Evolutionary conservation across 2,329 filamentous ascomycete species (phyloP).

Genomic region (Penicillium verrucosum): DNA sequence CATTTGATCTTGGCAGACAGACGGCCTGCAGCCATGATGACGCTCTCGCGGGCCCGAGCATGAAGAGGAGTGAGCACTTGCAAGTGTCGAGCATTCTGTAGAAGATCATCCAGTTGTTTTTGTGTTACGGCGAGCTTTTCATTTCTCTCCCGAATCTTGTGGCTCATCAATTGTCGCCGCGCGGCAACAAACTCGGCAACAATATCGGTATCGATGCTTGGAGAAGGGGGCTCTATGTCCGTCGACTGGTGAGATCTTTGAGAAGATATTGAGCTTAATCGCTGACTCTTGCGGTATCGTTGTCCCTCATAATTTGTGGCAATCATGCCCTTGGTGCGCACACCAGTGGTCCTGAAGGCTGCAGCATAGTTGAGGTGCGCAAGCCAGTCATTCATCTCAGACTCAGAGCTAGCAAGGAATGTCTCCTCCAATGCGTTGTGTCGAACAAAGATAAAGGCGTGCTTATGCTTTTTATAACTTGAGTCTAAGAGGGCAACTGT

Average conservation of each 20-base stretch:
- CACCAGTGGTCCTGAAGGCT: slow-evolving; percentile 85
- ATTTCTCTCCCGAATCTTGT: slow-evolving; percentile 79
- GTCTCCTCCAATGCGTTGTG: slow-evolving; percentile 86
- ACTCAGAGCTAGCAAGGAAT: slow-evolving; percentile 83
- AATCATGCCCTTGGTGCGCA: slow-evolving; percentile 82
- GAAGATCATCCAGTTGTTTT: slow-evolving; percentile 74
- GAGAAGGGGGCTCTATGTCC: slow-evolving; percentile 66
- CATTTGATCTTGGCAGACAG: slow-evolving; percentile 88
- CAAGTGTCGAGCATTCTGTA: slow-evolving; percentile 87
- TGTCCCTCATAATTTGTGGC: slow-evolving; percentile 84
- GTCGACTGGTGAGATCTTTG: slow-evolving; percentile 64
- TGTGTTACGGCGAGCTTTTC: slow-evolving; percentile 70
- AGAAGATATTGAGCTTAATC: slow-evolving; percentile 59
- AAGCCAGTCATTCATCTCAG: slow-evolving; percentile 94
- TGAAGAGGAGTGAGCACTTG: slow-evolving; percentile 87
- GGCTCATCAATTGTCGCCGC: slow-evolving; percentile 74
- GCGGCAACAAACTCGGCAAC: slow-evolving; percentile 81
- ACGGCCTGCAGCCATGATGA: slow-evolving; percentile 78
- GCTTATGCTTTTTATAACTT: slow-evolving; percentile 88
- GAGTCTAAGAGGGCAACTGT: slow-evolving; percentile 83
- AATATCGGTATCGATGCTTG: slow-evolving; percentile 72
- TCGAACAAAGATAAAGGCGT: slow-evolving; percentile 87
- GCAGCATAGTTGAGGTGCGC: slow-evolving; percentile 95
- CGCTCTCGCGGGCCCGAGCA: slow-evolving; percentile 79
- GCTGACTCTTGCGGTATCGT: slow-evolving; percentile 53